These are phyloP conservation scores for Rhodocollybia butyracea DNA, from an alignment of 768 basidiomycete genomes.

Conservation along the genomic window DNA sequence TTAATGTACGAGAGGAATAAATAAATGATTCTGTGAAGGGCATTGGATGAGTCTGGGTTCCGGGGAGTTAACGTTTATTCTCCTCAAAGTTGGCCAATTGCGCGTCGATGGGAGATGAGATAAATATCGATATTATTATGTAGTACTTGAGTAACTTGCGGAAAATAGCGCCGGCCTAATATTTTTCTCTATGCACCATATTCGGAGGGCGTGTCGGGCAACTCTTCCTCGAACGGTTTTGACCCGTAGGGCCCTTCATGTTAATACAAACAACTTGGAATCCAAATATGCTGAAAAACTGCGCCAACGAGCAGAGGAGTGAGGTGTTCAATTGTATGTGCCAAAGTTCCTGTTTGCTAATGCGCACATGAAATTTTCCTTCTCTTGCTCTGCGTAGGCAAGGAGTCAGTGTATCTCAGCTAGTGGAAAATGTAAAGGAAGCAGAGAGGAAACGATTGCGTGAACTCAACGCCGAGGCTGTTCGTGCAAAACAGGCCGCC, in stretches of 20 bases:
- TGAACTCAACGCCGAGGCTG: slow-evolving; percentile 11
- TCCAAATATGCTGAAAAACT: slow-evolving; percentile 71
- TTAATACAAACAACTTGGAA: slow-evolving; percentile 23
- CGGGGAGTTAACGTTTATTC: too few relatives aligned
- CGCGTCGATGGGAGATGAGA: too few relatives aligned
- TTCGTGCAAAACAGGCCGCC: slow-evolving; percentile 1
- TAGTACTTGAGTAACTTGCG: too few relatives aligned
- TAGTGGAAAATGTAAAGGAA: slow-evolving; percentile 31
- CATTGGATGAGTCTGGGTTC: too few relatives aligned
- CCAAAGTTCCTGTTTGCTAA: slow-evolving; percentile 19
- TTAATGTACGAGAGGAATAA: too few relatives aligned
- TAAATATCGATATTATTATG: too few relatives aligned
- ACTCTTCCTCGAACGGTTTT: neutral
- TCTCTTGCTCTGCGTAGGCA: slow-evolving; percentile 27
- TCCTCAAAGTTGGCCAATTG: too few relatives aligned
- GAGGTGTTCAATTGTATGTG: slow-evolving; percentile 21
- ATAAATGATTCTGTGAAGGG: too few relatives aligned
- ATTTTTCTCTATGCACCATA: slow-evolving; percentile 3
- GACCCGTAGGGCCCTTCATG: neutral
- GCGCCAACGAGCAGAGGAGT: slow-evolving; percentile 61
- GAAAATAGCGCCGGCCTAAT: too few relatives aligned
- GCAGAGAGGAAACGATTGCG: slow-evolving; percentile 20
- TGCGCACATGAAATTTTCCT: slow-evolving; percentile 15
- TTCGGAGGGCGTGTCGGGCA: neutral
- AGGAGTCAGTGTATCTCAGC: slow-evolving; percentile 36